phyloP scores from a whole-genome alignment of 1,139 yeast genomes.

The Lodderomyces pseudojiufengensis region DNA sequence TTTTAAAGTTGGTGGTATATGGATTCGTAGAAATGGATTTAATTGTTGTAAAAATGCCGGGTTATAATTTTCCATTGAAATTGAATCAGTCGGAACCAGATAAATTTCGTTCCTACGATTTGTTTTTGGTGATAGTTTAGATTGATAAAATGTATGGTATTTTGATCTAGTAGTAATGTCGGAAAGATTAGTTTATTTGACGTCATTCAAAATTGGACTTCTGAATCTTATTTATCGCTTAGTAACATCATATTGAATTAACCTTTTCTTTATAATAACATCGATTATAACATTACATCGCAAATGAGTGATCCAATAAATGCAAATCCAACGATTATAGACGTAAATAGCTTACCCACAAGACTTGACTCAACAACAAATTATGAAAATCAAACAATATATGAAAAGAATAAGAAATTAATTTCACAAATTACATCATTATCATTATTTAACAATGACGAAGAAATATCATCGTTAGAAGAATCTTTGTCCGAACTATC shows the following conservation, averaged over 20 bases:
- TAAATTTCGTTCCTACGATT: no score
- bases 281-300: no score
- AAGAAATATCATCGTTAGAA: constrained; percentile 5
- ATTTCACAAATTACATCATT: constrained; percentile 10
- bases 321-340: constrained; percentile 87
- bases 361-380: constrained; percentile 29
- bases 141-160: no score
- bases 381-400: not conserved
- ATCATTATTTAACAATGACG: constrained; percentile 7
- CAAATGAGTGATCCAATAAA: constrained; percentile 73
- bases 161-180: no score
- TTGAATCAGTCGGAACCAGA: no score
- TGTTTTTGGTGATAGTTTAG: no score
- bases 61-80: constrained; percentile 34
- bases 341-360: constrained; percentile 72
- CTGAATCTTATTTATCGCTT: no score
- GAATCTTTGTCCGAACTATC: constrained; percentile 3
- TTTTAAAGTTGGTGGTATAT: constrained; percentile 9
- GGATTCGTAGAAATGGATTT: constrained; percentile 31
- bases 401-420: constrained; percentile 6
- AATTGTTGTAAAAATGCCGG: constrained; percentile 26
- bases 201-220: no score
- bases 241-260: no score
- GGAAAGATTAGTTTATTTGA: no score
- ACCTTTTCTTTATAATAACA: no score